Conservation (phyloP, 352 stramenopile genomes). For the Thraustochytrium striatum region DNA sequence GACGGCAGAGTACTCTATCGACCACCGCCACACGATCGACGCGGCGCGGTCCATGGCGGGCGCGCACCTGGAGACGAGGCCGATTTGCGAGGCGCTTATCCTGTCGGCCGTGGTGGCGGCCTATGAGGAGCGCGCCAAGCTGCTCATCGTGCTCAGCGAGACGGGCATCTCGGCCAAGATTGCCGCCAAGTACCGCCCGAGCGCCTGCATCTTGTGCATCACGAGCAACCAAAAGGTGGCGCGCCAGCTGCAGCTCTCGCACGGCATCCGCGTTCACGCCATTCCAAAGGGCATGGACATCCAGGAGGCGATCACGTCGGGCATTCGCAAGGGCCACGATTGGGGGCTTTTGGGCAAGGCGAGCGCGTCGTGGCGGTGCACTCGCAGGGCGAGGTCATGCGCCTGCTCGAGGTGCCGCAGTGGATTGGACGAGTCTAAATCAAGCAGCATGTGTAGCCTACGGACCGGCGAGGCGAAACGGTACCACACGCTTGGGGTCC, state of each 20-base stretch:
- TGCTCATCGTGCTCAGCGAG: neutral
- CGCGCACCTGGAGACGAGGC: neutral
- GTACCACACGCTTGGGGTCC: too few species aligned
- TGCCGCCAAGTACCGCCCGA: neutral
- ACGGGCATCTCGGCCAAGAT: neutral
- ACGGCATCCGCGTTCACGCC: neutral
- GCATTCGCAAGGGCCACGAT: neutral
- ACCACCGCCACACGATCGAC: constrained; percentile 54
- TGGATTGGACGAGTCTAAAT: neutral
- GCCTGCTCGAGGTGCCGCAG: neutral
- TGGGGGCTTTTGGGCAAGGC: neutral
- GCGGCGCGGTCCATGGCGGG: neutral
- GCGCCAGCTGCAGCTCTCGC: neutral
- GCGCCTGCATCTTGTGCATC: neutral
- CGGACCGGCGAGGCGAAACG: too few species aligned
- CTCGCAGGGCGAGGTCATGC: neutral
- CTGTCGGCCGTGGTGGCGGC: neutral
- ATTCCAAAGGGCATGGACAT: neutral
- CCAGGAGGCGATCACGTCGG: neutral
- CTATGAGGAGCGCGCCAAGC: neutral
- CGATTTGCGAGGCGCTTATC: neutral
- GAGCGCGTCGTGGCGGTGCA: neutral
- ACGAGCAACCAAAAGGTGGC: neutral
- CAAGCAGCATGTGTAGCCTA: too few species aligned
- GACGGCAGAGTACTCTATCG: constrained; percentile 61